Percentiles rank a stretch among this genome's conserved stretches.
Conservation (phyloP, 2,329 filamentous ascomycete species). For the Trichoderma arundinaceum region DNA sequence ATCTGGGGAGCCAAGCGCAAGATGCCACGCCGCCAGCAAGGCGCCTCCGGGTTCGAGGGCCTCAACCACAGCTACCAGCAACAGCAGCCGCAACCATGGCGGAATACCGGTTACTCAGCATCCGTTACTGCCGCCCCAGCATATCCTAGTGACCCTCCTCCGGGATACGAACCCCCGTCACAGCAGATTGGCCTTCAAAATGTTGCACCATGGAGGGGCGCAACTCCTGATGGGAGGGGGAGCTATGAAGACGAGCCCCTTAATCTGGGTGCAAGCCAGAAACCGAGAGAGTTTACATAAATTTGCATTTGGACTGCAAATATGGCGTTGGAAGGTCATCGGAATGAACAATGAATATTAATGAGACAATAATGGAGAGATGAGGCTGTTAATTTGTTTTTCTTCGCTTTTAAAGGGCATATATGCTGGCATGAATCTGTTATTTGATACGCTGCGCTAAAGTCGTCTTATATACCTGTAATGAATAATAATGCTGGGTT, state of each 20-base stretch:
- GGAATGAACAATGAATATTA: conserved; percentile 14
- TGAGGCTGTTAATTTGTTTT: background rate
- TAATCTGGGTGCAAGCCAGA: conserved; percentile 40
- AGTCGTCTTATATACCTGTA: background rate
- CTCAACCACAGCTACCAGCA: conserved; percentile 39
- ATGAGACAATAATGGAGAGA: conserved; percentile 7
- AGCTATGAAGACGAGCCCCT: conserved; percentile 43
- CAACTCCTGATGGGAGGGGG: conserved; percentile 39
- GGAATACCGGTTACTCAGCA: conserved; percentile 33
- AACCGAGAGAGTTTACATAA: conserved; percentile 45
- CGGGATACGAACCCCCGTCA: conserved; percentile 45
- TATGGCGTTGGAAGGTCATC: conserved; percentile 36
- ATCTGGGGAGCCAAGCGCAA: conserved; percentile 40
- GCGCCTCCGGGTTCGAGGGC: conserved; percentile 32
- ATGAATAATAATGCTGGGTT: background rate
- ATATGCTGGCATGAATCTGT: background rate
- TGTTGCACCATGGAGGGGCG: conserved; percentile 38
- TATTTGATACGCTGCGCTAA: background rate
- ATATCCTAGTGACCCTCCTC: conserved; percentile 41
- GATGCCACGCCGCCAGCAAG: conserved; percentile 34
- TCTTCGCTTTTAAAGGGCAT: too few relatives aligned
- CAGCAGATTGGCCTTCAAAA: conserved; percentile 40
- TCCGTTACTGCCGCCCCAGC: conserved; percentile 33
- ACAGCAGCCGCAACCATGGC: conserved; percentile 40
- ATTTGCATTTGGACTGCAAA: conserved; percentile 4